These are phyloP conservation scores for Botrytis cinerea DNA, from an alignment of 2,329 filamentous ascomycete genomes.

Conservation along the genomic window DNA sequence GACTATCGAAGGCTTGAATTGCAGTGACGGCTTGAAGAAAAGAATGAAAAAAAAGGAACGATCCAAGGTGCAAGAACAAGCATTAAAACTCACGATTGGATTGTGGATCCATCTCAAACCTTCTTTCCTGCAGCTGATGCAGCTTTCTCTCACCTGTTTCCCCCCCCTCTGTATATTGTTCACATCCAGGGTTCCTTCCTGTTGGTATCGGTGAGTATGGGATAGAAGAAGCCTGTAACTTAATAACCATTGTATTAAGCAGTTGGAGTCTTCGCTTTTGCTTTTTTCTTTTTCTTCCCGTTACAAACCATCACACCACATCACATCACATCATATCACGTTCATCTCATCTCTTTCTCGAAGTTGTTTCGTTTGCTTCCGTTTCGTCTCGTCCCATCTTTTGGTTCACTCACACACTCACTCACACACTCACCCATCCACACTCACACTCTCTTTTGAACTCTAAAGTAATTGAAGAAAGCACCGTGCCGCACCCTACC, in stretches of 20 bases:
- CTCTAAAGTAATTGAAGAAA: neutral
- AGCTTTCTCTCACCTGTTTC: neutral
- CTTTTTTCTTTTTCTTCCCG: neutral
- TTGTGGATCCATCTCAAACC: neutral
- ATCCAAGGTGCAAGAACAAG: neutral
- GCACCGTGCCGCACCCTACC: neutral
- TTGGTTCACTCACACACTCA: neutral
- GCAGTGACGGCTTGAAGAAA: neutral
- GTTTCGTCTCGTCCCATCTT: neutral
- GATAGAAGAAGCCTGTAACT: neutral
- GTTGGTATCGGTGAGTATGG: conserved; percentile 2
- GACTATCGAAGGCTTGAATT: neutral
- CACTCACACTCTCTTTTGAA: neutral
- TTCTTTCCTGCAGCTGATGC: neutral
- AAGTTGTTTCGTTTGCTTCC: neutral
- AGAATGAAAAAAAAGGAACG: neutral
- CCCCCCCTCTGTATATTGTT: neutral
- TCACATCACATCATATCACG: neutral
- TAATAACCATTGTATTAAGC: neutral
- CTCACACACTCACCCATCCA: neutral
- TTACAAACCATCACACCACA: neutral
- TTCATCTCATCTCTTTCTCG: neutral
- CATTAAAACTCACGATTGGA: neutral
- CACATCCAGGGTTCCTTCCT: conserved; percentile 14
- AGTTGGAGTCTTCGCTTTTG: neutral